These are phyloP conservation scores for Prinsepia uniflora DNA, from an alignment of 306 rosid species.

Conservation along the genomic window DNA sequence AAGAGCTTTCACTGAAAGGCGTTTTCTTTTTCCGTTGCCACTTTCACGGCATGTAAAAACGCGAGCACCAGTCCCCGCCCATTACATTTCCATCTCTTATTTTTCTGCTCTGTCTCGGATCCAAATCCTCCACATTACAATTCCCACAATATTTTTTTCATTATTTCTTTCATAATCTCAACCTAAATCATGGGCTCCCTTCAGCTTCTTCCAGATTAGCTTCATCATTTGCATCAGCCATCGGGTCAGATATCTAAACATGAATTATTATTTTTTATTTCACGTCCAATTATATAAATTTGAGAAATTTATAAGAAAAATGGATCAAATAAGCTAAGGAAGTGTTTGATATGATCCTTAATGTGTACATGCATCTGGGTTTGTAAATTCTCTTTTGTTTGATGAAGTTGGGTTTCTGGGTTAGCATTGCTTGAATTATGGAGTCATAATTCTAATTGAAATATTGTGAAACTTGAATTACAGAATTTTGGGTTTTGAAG, in stretches of 20 bases:
- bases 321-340: not conserved
- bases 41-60: constrained; percentile 9
- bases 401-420: not conserved
- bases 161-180: not conserved
- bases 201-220: not conserved
- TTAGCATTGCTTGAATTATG: not conserved
- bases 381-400: not conserved
- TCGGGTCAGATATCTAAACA: constrained; percentile 19
- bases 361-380: not conserved
- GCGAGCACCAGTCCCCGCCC: constrained; percentile 25
- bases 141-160: constrained; percentile 1
- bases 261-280: too few species aligned
- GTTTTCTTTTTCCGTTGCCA: constrained; percentile 9
- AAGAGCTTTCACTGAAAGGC: not conserved
- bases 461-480: not conserved
- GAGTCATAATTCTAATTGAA: not conserved
- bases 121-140: not conserved
- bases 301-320: not conserved
- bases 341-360: constrained; percentile 7
- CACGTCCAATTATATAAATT: not conserved
- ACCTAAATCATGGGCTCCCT: not conserved
- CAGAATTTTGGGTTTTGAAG: not conserved
- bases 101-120: constrained; percentile 7
- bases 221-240: not conserved
- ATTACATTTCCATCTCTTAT: constrained; percentile 13